Percentiles rank a stretch among this genome's conserved stretches.
Evolutionary conservation across 2,329 filamentous ascomycete species (phyloP).

Genomic region (Onygena corvina): DNA sequence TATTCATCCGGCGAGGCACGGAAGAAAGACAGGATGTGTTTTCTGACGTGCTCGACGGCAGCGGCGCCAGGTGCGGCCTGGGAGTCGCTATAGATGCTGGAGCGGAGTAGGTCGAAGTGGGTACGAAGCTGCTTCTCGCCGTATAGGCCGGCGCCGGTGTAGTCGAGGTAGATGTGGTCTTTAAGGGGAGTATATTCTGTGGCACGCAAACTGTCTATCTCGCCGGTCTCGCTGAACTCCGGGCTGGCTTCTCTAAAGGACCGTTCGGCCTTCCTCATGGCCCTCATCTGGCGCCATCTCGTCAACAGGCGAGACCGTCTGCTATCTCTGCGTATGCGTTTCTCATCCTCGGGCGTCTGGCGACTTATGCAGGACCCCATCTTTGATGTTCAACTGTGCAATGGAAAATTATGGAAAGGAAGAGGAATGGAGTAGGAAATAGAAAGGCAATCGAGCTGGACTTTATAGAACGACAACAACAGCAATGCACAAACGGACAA

Average conservation of each 20-base stretch:
- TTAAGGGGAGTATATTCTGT: constrained; percentile 12
- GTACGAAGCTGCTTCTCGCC: constrained; percentile 11
- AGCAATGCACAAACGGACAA: too few species aligned
- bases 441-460: neutral
- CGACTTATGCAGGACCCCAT: constrained; percentile 2
- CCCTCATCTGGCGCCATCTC: constrained; percentile 1
- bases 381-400: too few species aligned
- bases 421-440: neutral
- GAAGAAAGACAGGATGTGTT: constrained; percentile 45
- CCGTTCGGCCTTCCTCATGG: constrained; percentile 10
- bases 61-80: constrained; percentile 52
- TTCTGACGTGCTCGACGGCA: constrained; percentile 45
- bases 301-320: neutral
- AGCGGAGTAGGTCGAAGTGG: constrained; percentile 16
- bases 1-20: constrained; percentile 48
- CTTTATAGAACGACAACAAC: too few species aligned
- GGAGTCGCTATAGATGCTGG: constrained; percentile 54
- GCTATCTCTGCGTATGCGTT: neutral
- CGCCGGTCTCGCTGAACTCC: constrained; percentile 6
- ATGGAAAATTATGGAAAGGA: neutral
- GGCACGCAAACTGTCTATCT: constrained; percentile 10
- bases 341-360: neutral
- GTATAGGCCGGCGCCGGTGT: constrained; percentile 12
- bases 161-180: constrained; percentile 12
- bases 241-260: constrained; percentile 10